These are phyloP conservation scores for Mucor saturninus DNA, from an alignment of 371 early-diverging fungal species.

Conservation along the genomic window DNA sequence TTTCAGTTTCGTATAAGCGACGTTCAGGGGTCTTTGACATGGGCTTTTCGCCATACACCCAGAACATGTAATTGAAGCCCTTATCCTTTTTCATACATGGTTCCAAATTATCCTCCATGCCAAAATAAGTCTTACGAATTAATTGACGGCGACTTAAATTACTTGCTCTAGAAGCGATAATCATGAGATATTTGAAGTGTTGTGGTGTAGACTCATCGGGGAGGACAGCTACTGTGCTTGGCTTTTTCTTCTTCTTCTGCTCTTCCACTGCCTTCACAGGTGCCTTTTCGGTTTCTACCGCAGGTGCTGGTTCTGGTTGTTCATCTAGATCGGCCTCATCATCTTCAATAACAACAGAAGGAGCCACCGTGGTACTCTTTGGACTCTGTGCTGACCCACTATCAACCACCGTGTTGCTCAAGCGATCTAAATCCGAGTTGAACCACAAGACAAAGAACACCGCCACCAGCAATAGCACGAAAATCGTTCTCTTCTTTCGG, in stretches of 20 bases:
- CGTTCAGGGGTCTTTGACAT: conserved; percentile 30
- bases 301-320: conserved; percentile 3
- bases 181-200: conserved; percentile 54
- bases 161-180: conserved; percentile 55
- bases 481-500: conserved; percentile 19
- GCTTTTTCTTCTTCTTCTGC: neutral
- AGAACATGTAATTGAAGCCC: conserved; percentile 55
- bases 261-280: neutral
- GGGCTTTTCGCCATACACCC: conserved; percentile 52
- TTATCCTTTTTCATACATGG: conserved; percentile 58
- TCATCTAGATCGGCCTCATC: conserved; percentile 12
- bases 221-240: neutral
- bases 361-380: neutral
- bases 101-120: conserved; percentile 53
- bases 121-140: conserved; percentile 60
- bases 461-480: conserved; percentile 21
- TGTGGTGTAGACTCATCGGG: conserved; percentile 7
- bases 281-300: neutral
- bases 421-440: conserved; percentile 22
- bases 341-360: conserved; percentile 5
- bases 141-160: conserved; percentile 49
- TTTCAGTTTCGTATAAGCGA: conserved; percentile 58
- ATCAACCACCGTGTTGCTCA: conserved; percentile 4
- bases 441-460: conserved; percentile 28
- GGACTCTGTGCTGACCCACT: conserved; percentile 3